Evolutionary conservation across 2,329 filamentous ascomycete genomes (phyloP).

Genomic region (Fusarium citri): DNA sequence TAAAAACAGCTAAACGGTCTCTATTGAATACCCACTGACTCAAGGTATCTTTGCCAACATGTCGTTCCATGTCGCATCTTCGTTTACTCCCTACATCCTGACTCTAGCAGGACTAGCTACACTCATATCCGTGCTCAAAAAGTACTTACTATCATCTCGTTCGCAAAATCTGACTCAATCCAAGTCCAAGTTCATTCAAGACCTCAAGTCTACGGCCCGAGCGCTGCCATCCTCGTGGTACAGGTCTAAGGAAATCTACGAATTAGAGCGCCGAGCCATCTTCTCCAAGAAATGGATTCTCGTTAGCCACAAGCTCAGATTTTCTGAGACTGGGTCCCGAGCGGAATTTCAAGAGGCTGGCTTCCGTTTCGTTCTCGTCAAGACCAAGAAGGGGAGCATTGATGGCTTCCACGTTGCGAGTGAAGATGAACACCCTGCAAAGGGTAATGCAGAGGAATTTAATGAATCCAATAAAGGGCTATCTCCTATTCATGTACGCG

Average conservation of each 20-base stretch:
- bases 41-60: background rate
- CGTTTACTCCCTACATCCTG: conserved; percentile 14
- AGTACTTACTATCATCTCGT: conserved; percentile 17
- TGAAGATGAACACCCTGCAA: background rate
- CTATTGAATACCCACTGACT: background rate
- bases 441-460: no score
- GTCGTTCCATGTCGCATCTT: background rate
- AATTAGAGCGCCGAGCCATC: conserved; percentile 65
- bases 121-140: conserved; percentile 49
- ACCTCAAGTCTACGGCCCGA: conserved; percentile 25
- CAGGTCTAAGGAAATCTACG: conserved; percentile 60
- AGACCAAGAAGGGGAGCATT: conserved; percentile 61
- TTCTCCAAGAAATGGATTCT: conserved; percentile 68
- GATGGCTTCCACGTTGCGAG: conserved; percentile 69
- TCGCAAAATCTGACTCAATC: background rate
- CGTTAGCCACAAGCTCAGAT: conserved; percentile 63
- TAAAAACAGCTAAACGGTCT: background rate
- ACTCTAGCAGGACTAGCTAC: conserved; percentile 8
- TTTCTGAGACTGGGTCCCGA: conserved; percentile 65
- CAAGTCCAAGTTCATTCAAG: background rate
- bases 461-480: background rate
- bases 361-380: conserved; percentile 64
- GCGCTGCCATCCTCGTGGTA: conserved; percentile 64
- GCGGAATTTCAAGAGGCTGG: conserved; percentile 65
- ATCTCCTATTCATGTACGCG: conserved; percentile 54